Conservation (phyloP, 176 grass and related monocot species). For the Juncus inflexus region DNA sequence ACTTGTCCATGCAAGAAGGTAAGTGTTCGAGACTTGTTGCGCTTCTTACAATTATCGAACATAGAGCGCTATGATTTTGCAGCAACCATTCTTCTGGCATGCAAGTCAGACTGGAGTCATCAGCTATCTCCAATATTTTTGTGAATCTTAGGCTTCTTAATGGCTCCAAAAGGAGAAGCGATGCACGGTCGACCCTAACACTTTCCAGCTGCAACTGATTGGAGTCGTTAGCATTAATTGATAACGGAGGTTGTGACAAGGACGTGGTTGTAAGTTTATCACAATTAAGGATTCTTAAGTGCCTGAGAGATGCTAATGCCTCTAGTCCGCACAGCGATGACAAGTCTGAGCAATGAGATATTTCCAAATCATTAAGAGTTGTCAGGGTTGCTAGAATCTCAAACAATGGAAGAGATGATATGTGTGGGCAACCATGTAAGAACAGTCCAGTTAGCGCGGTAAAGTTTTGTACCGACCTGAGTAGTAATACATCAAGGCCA, state of each 20-base stretch:
- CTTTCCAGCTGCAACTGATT: background rate
- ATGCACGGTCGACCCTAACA: conserved; percentile 31
- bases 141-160: conserved; percentile 33
- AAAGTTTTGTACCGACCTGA: conserved; percentile 6
- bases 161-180: conserved; percentile 26
- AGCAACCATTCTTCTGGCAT: no score
- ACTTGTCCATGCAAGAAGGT: background rate
- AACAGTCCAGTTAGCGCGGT: background rate
- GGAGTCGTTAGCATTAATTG: background rate
- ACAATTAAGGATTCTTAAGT: conserved; percentile 18
- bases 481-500: background rate
- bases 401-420: background rate
- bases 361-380: conserved; percentile 17
- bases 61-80: background rate
- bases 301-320: conserved; percentile 8
- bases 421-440: background rate
- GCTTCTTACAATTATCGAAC: background rate
- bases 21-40: background rate
- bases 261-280: conserved; percentile 7
- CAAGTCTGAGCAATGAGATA: conserved; percentile 28
- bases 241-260: background rate
- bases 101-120: no score
- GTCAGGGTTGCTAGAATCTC: conserved; percentile 26
- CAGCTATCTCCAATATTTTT: background rate
- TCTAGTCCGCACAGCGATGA: conserved; percentile 33